Base-by-base conservation (phyloP, 805 yeast species). In the Starmerella stellata region DNA sequence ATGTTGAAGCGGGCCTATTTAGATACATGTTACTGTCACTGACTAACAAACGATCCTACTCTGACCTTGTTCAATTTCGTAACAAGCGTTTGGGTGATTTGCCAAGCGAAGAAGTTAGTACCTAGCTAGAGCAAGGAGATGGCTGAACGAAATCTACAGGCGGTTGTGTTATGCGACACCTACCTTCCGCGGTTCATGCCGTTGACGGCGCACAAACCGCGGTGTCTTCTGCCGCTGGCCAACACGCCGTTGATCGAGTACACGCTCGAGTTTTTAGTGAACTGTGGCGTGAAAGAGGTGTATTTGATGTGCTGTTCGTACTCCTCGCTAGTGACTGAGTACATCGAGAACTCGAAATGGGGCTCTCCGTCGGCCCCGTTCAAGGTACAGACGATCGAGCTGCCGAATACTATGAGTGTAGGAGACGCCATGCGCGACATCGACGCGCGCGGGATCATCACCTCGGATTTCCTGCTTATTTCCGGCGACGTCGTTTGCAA, bases 391-490 rank as follows among this genome's bases (percentile, higher is more conserved):
- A 78, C 93, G 2, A 71, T 87, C 38, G 69, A 79, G 66, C 73
- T 92, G 19, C 72, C 82, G 35, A 95, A 87, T 56, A 75, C 90
- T 9, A 64, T 85, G 57, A 79, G 93, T 21, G 93, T 87, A 9
- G 98, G 98, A 48, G 98, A 90, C 60, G 92, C 93, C 17, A 80
- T 90, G 93, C 70, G 98, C 56, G 96, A 87, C 54, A 63, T 90
- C 42, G 98, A 90, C 57, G 75, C 80, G 44, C 67, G 93, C 50
- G 95, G 95, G 4, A 62, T 87, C 41, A 80, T 90, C 37, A 73
- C 79, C 1, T 85, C 92, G 13, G 98, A 90, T 58, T 90, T 90
- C 52, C 62, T 90, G 40, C 65, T 90, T 28, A 79, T 90, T 24
- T 74, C 92, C 7, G 98, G 98, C 44, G 98, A 90, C 56, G 92